Evolutionary conservation across 345 rosid species (phyloP).

Genomic region (Nasturtium officinale): DNA sequence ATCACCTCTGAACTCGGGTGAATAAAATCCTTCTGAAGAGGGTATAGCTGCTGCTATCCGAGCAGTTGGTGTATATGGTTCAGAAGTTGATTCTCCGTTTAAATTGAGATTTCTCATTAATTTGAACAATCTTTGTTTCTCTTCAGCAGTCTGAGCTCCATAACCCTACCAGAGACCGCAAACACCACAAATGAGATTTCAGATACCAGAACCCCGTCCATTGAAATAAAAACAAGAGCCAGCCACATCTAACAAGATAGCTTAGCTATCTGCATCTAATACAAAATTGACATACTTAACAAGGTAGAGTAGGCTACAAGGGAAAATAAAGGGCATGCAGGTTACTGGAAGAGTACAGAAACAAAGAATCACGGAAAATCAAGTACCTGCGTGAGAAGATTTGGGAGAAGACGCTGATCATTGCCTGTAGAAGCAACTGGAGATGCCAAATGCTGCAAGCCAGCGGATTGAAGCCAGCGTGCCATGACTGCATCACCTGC

Average conservation of each 20-base stretch:
- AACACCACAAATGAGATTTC: conserved; percentile 27
- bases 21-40: conserved; percentile 77
- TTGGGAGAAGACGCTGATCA: conserved; percentile 90
- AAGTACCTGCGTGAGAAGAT: conserved; percentile 85
- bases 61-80: conserved; percentile 65
- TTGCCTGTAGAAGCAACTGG: conserved; percentile 80
- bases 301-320: background rate
- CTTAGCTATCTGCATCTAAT: background rate
- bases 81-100: conserved; percentile 85
- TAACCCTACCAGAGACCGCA: conserved; percentile 60
- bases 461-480: conserved; percentile 99
- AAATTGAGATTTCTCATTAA: conserved; percentile 94
- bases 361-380: conserved; percentile 11
- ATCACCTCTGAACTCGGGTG: conserved; percentile 94
- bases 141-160: conserved; percentile 96
- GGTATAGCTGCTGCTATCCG: conserved; percentile 61
- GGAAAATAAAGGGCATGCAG: conserved; percentile 25
- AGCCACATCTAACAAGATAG: background rate
- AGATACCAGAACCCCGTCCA: conserved; percentile 5
- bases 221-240: background rate
- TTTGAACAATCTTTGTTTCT: conserved; percentile 91
- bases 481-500: conserved; percentile 99
- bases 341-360: conserved; percentile 51
- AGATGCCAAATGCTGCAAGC: conserved; percentile 99
- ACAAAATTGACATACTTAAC: conserved; percentile 4